Evolutionary conservation across 148 eudicot genomes (phyloP), one percentile per base, ranked within the genome.

Genomic region (Polygonum aviculare): DNA sequence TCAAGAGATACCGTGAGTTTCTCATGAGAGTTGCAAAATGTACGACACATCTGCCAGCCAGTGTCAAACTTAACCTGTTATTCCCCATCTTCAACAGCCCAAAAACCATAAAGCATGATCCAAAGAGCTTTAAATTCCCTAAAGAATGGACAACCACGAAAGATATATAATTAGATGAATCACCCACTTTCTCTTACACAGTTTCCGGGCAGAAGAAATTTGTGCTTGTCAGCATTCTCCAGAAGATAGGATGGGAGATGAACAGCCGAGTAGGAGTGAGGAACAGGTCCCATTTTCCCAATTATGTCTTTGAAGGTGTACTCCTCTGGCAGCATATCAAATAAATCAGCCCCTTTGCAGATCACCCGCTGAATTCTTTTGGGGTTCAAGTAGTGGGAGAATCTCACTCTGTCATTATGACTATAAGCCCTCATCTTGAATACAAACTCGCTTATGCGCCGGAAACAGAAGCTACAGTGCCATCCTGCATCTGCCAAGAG

Each of bases 391-490:
- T 55, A 83, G 62, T 77, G 81, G 38, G 73, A 71, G 74, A 83
- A 85, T 72, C 80, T 80, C 67, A 85, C 85, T 63, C 88, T 76
- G 76, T 85, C 88, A 45, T 79, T 77, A 79, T 85, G 88, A 44
- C 88, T 85, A 73, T 85, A 85, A 52, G 88, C 88, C 74, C 83
- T 85, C 88, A 85, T 85, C 76, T 85, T 85, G 79, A 85, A 85
- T 51, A 85, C 73, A 52, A 85, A 85, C 21, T 85, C 85, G 3
- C 79, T 72, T 21, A 85, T 85, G 45, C 19, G 75, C 52, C 86
- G 82, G 57, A 85, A 85, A n/a, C 87, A 82, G 70, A 85, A 85
- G 79, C 87, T 85, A 62, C 87, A 85, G 69, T 85, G 87, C 87
- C 88, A 85, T 33, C 88, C 88, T 15, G 88, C 80, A 77, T 85